Percentiles rank a stretch among this genome's conserved stretches.
Evolutionary conservation across 805 yeast genomes (phyloP).

Genomic region (Metschnikowia vanudenii): DNA sequence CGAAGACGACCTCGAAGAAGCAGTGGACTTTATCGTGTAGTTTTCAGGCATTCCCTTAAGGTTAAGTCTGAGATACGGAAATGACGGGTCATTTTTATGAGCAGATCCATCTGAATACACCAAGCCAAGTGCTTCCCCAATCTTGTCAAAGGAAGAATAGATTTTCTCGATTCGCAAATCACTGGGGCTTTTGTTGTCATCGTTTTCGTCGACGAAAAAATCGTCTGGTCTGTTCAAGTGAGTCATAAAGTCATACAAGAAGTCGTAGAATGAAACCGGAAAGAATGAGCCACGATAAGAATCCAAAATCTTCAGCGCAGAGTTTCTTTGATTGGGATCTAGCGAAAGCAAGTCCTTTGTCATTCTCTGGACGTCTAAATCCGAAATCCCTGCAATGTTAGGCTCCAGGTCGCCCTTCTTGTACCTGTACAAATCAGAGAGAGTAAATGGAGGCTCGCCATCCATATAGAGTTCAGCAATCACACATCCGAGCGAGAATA

Average conservation of each 20-base stretch:
- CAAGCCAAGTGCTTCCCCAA: constrained; percentile 26
- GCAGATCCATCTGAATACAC: constrained; percentile 16
- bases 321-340: constrained; percentile 58
- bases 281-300: constrained; percentile 53
- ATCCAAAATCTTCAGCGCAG: constrained; percentile 53
- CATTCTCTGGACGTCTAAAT: constrained; percentile 50
- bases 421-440: constrained; percentile 84
- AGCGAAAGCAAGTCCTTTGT: constrained; percentile 61
- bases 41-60: constrained; percentile 50
- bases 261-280: constrained; percentile 67
- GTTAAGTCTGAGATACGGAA: constrained; percentile 39
- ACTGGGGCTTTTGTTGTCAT: constrained; percentile 28
- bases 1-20: not conserved
- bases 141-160: constrained; percentile 55
- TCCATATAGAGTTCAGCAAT: constrained; percentile 87
- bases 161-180: constrained; percentile 57
- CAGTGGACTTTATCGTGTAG: constrained; percentile 42
- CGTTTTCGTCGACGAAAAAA: constrained; percentile 16
- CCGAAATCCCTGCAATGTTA: constrained; percentile 54
- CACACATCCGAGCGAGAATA: constrained; percentile 81
- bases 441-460: constrained; percentile 81
- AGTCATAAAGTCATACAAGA: constrained; percentile 64
- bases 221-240: constrained; percentile 26
- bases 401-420: constrained; percentile 68
- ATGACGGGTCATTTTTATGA: not conserved